Evolutionary conservation across 768 basidiomycete species (phyloP), one percentile per base, ranked within the genome.

Genomic region (Tricholoma flavovirens): DNA sequence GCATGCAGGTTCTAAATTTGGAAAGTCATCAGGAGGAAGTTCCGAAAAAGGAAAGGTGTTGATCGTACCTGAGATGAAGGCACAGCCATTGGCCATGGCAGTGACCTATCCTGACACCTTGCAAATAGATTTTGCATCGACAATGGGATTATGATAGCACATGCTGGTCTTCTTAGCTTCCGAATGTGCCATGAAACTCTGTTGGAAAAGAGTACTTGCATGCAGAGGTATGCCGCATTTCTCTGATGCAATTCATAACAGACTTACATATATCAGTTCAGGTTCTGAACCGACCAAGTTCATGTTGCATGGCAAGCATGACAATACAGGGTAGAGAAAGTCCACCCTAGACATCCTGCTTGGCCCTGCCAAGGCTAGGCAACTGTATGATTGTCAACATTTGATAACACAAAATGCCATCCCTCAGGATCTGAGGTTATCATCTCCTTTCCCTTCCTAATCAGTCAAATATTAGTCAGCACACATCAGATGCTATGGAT

Each of bases 111-210:
- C n/a, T n/a, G n/a, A 62, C 19, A n/a, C 12, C 55, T 14, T 15
- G n/a, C 51, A 3, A 17, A 24, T 63, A 96, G 95, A 53, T 98
- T 96, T 71, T 98, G 97, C 71, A 98, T 99, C 58, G 97, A 99
- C 69, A 99, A 99, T 62, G 97, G 97, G 1, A 96, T 98, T 62
- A 99, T 99, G 97, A 98, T 99, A 54, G 96, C 97, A 2, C 97
- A 99, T 66, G 97, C 97, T 5, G 97, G 97, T 5, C 79, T 99
- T 26, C 77, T 99, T 35, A 84, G 87, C 59, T 93, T 84, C 69
- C 81, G 97, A 2, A 98, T 95, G 93, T 97, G 96, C 22, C 79
- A 84, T 58, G 71, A 73, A 48, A 98, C 94, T 0, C 80, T 87
- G 2, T 66, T 98, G 26, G 69, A 79, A 24, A 82, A 96, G 65